Evolutionary conservation across 192 early-diverging fungal species (phyloP).

Genomic region (Backusella circina): DNA sequence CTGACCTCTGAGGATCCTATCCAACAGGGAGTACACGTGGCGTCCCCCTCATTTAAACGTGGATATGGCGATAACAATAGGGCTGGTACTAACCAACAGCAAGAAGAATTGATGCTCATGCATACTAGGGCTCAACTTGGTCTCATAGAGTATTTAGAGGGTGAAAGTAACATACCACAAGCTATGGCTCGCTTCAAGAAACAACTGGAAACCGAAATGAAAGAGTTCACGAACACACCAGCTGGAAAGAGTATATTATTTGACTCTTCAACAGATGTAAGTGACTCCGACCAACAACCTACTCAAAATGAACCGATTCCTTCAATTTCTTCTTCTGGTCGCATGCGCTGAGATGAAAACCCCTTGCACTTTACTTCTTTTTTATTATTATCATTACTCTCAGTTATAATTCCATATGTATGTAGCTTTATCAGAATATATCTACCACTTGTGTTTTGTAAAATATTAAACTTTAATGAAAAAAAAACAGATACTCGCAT

Average conservation of each 20-base stretch:
- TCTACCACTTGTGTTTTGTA: not conserved
- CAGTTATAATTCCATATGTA: not conserved
- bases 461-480: not conserved
- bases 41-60: not conserved
- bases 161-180: conserved; percentile 7
- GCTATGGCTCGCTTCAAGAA: conserved; percentile 19
- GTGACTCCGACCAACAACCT: not conserved
- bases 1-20: not conserved
- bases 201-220: conserved; percentile 3
- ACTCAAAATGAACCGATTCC: not conserved
- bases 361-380: not conserved
- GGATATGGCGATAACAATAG: not conserved
- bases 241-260: not conserved
- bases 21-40: not conserved
- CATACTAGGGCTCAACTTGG: conserved; percentile 20
- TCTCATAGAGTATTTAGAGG: conserved; percentile 18
- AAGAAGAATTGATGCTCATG: conserved; percentile 8
- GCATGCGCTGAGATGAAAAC: not conserved
- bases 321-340: not conserved
- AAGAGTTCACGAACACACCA: not conserved
- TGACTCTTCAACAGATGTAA: not conserved
- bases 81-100: not conserved
- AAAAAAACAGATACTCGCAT: not conserved
- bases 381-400: not conserved
- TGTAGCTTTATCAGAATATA: conserved; percentile 1